Evolutionary conservation across 2,329 filamentous ascomycete species (phyloP), one percentile per base, ranked within the genome.

Genomic region (Elsinoe batatas): DNA sequence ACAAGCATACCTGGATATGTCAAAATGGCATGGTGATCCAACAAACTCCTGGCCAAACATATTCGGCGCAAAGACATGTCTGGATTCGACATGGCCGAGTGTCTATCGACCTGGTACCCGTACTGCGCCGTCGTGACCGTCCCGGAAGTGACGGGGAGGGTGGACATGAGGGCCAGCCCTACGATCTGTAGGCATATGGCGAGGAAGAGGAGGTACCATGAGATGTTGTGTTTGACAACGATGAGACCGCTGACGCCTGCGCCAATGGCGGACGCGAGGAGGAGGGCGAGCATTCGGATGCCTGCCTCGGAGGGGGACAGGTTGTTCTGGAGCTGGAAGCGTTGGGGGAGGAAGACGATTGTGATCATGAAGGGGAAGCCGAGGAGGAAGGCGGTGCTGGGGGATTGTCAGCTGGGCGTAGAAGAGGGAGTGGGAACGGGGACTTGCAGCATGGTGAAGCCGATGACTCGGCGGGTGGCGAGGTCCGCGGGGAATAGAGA

Each of bases 251-350:
- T 42, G 15, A 42, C 18, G n/a, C 13, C 37, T 4, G 37, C 37
- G 8, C 37, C 37, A 8, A 42, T 15, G 15, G 37, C 37, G 13
- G 37, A 42, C 6, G 18, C 37, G 8, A 42, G 37, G n/a, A 42
- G 37, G 37, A 57, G 55, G 6, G 55, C 44, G 6, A 57, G 55
- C 55, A 57, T 57, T 12, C 53, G 35, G 8, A 57, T 40, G 18
- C 55, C 55, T 5, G 55, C 55, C n/a, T 44, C 33, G 11, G 32
- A 46, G n/a, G 55, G 55, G 18, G 36, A 51, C 6, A 43, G 35
- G 3, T 46, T 37, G 32, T 53, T 53, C 2, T 44, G 44, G 26
- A 57, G 37, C 15, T 57, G 55, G 43, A 57, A 42, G 17, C 55
- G 46, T 46, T 53, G 55, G 3, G 47, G 55, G 1, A 57, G 55